Conservation (phyloP, 208 protist species). For the Naegleria gruberi region DNA sequence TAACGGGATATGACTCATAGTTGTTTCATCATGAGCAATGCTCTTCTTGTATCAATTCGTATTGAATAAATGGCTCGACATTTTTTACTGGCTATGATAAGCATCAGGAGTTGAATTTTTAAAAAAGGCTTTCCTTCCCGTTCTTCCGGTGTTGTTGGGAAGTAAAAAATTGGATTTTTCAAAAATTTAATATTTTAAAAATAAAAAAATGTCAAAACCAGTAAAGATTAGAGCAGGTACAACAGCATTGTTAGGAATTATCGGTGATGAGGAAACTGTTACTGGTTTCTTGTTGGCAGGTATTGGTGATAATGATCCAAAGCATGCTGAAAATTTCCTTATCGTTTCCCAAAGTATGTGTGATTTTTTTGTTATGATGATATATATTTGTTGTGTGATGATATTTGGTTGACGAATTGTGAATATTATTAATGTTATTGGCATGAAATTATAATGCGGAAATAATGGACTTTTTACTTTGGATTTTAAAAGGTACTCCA, state of each 20-base stretch:
- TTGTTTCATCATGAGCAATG: no score
- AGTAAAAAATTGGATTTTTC: no score
- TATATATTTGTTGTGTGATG: background rate
- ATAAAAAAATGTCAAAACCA: background rate
- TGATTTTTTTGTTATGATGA: background rate
- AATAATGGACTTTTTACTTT: no score
- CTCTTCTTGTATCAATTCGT: no score
- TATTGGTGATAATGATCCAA: slow-evolving; percentile 71
- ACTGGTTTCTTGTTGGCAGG: slow-evolving; percentile 91
- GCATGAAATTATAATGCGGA: no score
- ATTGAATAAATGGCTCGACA: no score
- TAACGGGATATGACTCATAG: no score
- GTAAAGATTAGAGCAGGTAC: slow-evolving; percentile 44
- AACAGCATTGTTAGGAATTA: slow-evolving; percentile 66
- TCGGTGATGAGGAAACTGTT: slow-evolving; percentile 89
- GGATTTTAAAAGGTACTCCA: slow-evolving; percentile 74
- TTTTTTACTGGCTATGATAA: no score
- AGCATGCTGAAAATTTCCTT: slow-evolving; percentile 24
- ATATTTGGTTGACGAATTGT: background rate
- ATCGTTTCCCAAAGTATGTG: slow-evolving; percentile 19
- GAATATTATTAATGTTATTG: background rate
- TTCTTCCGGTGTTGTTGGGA: no score
- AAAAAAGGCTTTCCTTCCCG: no score
- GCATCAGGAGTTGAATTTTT: no score
- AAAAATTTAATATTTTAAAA: background rate